Base-by-base conservation (phyloP, 345 rosid genomes). In the Raphanus sativus region DNA sequence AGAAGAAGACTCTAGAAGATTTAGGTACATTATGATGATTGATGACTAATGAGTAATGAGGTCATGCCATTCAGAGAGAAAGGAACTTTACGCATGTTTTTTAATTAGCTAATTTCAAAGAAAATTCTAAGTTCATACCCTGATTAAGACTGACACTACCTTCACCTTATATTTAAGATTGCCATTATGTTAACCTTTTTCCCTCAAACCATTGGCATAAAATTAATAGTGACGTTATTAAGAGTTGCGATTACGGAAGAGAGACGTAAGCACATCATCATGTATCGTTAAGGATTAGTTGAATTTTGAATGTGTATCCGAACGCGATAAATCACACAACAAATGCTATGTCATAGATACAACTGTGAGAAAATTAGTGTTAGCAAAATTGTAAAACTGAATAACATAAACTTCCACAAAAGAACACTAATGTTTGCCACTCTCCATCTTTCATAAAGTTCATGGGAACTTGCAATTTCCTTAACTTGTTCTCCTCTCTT, bases 1-100 rank as follows among this genome's bases (percentile, higher is more conserved):
- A 62, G 75, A 38, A 34, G 74, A 69, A 76, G 65, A 8, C 56
- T 76, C 80, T 70, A 55, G 70, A 77, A 77, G 75, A 63, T 34
- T 67, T 70, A 4, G 70, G 58, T 77, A 11, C 21, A 36, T 32
- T 60, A 48, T 68, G 62, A 33, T 33, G 52, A 45, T 12, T 40
- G 2, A 21, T 33, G 52, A 40, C 52, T 45, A 12, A 13, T 48
- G 24, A 36, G 45, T 65, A 17, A 42, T 40, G 65, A 56, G 52
- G 54, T 59, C 56, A 25, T 4, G 13, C 38, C 55, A 40, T 71
- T 28, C 40, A 55, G 64, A 36, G 58, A 16, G 13, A 38, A 59
- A 12, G 6, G 32, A 65, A 66, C 58, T 75, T 28, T 66, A 56
- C 32, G 33, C 78, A 28, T 75, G 45, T 64, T 64, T 64, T 50